Conservation (phyloP, 2,329 filamentous ascomycete species). For the Xylariales sp. region DNA sequence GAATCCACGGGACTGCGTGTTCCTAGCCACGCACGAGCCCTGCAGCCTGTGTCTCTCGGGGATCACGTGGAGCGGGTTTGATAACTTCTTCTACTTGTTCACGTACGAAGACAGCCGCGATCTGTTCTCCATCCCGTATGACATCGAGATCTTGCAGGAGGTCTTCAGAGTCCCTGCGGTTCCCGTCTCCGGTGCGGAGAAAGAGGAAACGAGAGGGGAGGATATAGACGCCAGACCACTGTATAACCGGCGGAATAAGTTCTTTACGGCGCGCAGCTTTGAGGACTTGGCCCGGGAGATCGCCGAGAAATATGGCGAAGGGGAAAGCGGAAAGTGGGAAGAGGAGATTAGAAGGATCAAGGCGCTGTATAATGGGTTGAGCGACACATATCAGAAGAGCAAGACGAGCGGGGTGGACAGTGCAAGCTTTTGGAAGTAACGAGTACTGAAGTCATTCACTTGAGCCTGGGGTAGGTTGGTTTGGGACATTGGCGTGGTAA, state of each 20-base stretch:
- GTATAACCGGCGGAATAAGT: constrained; percentile 68
- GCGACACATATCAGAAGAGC: constrained; percentile 61
- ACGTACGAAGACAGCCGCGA: constrained; percentile 69
- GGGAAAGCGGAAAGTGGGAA: constrained; percentile 50
- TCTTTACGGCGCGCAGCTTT: constrained; percentile 61
- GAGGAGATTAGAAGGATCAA: constrained; percentile 62
- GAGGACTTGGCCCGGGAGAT: constrained; percentile 55
- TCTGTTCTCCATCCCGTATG: constrained; percentile 66
- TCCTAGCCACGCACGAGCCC: constrained; percentile 69
- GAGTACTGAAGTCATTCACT: not conserved
- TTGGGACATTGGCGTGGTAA: no score
- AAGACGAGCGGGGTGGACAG: constrained; percentile 58
- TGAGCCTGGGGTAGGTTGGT: no score
- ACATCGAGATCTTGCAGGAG: constrained; percentile 67
- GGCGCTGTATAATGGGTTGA: constrained; percentile 58
- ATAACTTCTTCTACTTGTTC: constrained; percentile 68
- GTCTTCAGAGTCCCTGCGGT: constrained; percentile 62
- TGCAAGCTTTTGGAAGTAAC: constrained; percentile 62
- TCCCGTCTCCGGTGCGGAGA: constrained; percentile 31
- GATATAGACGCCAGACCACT: constrained; percentile 55
- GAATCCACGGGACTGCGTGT: constrained; percentile 62
- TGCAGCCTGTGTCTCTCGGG: constrained; percentile 68
- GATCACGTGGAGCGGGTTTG: constrained; percentile 69
- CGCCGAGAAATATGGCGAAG: constrained; percentile 49
- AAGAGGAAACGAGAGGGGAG: constrained; percentile 55